These are phyloP conservation scores for Pleurotus giganteus DNA, from an alignment of 768 basidiomycete genomes.

Conservation along the genomic window DNA sequence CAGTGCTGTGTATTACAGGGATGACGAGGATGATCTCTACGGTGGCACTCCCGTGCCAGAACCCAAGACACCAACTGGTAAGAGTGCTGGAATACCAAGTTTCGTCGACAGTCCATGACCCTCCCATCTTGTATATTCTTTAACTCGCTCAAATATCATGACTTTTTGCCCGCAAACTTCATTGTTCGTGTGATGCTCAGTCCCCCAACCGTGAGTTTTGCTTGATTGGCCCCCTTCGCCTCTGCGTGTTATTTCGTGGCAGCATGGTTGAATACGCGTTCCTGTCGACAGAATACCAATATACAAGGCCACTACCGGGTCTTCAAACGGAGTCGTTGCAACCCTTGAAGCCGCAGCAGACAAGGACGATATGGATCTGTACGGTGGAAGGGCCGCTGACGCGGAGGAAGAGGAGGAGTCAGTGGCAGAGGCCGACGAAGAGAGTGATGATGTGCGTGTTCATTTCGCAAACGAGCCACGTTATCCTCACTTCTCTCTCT, in stretches of 20 bases:
- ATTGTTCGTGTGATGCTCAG: conserved; percentile 44
- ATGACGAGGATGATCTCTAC: conserved; percentile 8
- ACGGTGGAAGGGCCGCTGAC: conserved; percentile 37
- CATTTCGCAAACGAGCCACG: not conserved
- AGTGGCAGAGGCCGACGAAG: conserved; percentile 44
- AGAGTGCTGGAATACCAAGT: not conserved
- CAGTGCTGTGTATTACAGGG: not conserved
- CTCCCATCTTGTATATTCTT: conserved; percentile 15
- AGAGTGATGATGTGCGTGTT: conserved; percentile 35
- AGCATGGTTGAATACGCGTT: conserved; percentile 15
- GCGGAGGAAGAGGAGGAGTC: conserved; percentile 46
- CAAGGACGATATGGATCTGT: conserved; percentile 25
- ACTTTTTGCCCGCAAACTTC: conserved; percentile 35
- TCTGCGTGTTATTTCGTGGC: conserved; percentile 3
- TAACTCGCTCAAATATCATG: conserved; percentile 32
- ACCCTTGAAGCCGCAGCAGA: conserved; percentile 44
- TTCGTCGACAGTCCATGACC: conserved; percentile 7
- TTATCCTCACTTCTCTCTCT: not conserved
- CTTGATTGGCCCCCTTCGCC: conserved; percentile 14
- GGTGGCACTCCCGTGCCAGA: not conserved
- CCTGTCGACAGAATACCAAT: conserved; percentile 27
- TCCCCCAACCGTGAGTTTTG: conserved; percentile 61
- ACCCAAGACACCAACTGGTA: conserved; percentile 8
- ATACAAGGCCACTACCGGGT: conserved; percentile 38
- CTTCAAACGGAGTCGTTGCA: conserved; percentile 49